A percentile compares a stretch with the other conserved stretches of the same genome.
Conservation (phyloP, 495 filamentous ascomycete genomes). For the Aspergillus funiculosus region DNA sequence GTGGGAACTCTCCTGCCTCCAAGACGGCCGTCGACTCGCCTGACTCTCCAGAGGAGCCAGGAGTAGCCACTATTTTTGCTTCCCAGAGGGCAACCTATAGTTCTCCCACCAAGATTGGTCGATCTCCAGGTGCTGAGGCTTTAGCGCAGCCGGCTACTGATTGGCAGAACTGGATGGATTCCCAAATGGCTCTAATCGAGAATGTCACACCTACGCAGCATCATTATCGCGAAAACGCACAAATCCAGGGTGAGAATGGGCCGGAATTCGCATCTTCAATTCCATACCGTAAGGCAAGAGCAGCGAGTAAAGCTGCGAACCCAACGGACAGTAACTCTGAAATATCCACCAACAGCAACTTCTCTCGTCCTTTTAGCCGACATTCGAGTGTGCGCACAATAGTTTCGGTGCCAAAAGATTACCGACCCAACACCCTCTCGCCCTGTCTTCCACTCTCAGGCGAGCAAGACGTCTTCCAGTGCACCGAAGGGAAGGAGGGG, state of each 20-base stretch:
- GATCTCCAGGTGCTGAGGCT: slow-evolving; percentile 2
- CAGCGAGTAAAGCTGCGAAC: slow-evolving; percentile 7
- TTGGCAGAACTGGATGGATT: slow-evolving; percentile 47
- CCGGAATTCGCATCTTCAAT: not conserved
- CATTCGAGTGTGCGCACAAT: slow-evolving; percentile 30
- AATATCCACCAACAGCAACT: slow-evolving; percentile 26
- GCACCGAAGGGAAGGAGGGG: not conserved
- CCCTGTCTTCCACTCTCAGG: not conserved
- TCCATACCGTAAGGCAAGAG: slow-evolving; percentile 7
- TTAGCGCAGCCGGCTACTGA: slow-evolving; percentile 30
- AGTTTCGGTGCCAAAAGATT: slow-evolving; percentile 17
- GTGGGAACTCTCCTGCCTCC: slow-evolving; percentile 36
- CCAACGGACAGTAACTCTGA: not conserved
- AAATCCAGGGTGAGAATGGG: slow-evolving; percentile 46
- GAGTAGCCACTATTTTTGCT: slow-evolving; percentile 43
- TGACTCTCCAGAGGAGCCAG: slow-evolving; percentile 25
- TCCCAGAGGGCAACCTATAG: slow-evolving; percentile 36
- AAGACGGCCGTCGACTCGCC: slow-evolving; percentile 8
- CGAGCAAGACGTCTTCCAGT: not conserved
- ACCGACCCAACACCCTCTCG: not conserved
- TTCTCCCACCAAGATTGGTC: slow-evolving; percentile 23
- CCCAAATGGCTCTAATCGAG: slow-evolving; percentile 38
- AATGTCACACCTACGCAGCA: slow-evolving; percentile 29
- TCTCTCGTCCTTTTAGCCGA: slow-evolving; percentile 35
- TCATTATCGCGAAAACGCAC: slow-evolving; percentile 57